These are phyloP conservation scores for Phytophthora palmivora DNA, from an alignment of 352 stramenopile species.

Conservation along the genomic window DNA sequence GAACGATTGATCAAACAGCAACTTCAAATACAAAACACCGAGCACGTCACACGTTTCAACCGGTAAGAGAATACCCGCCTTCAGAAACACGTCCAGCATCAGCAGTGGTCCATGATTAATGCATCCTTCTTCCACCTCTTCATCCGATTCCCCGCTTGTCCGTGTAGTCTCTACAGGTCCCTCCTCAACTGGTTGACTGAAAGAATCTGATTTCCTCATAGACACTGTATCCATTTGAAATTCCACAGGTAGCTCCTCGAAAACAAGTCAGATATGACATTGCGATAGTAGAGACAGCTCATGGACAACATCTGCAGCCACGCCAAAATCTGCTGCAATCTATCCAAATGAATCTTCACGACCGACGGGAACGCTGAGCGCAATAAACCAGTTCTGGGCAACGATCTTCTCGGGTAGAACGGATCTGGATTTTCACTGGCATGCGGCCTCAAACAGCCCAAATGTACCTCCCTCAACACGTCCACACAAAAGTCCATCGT, in stretches of 20 bases:
- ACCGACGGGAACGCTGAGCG: constrained; percentile 47
- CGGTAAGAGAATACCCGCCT: constrained; percentile 71
- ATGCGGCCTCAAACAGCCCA: constrained; percentile 51
- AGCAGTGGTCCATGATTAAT: constrained; percentile 30
- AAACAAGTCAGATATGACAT: constrained; percentile 66
- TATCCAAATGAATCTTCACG: constrained; percentile 63
- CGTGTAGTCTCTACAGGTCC: constrained; percentile 11
- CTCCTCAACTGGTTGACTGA: constrained; percentile 20
- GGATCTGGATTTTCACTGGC: constrained; percentile 40
- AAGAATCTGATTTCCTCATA: constrained; percentile 8
- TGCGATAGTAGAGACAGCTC: constrained; percentile 76
- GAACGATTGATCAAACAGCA: constrained; percentile 83
- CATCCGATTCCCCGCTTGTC: constrained; percentile 16
- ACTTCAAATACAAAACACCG: constrained; percentile 83
- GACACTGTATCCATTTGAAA: constrained; percentile 45
- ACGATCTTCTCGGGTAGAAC: constrained; percentile 36
- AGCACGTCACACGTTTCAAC: constrained; percentile 77
- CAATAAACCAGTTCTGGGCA: constrained; percentile 56
- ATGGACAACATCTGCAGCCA: constrained; percentile 80
- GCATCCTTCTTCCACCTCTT: constrained; percentile 16
- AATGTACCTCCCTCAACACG: constrained; percentile 70
- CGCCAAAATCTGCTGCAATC: constrained; percentile 61
- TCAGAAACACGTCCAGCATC: constrained; percentile 76
- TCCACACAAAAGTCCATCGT: too few relatives aligned
- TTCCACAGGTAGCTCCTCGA: constrained; percentile 60